Evolutionary conservation across 2,329 filamentous ascomycete species (phyloP), one percentile per base, ranked within the genome.

Genomic region (Diaporthe longicolla): DNA sequence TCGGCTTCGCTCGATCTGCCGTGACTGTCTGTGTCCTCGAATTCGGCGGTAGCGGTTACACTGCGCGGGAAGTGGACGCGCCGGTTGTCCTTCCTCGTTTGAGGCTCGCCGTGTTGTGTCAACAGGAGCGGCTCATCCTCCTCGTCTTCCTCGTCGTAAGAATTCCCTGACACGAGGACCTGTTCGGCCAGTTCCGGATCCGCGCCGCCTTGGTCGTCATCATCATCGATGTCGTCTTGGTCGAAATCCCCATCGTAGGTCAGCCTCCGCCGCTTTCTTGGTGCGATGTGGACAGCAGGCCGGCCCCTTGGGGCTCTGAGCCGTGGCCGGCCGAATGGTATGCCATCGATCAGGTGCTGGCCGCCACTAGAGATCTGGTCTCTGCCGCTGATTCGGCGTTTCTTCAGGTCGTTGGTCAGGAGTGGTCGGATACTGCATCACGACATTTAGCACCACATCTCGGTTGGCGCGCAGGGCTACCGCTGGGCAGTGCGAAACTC

Each of bases 291-390:
- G 52, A 97, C 85, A 0, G 88, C 81, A 0, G 95, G 95, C 61
- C 95, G 89, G 73, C 87, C 87, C 10, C 87, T 86, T 0, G 89
- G 86, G 1, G 84, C 79, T 78, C 89, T 89, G 11, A 96, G 84
- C 79, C 91, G 91, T 0, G 93, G 92, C 74, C 93, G 89, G 3
- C 96, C 95, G 81, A 96, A 98, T 0, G 95, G 90, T 26, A 98
- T 87, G 4, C 96, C 95, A 81, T 98, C 96, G 15, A 97, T 88
- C 8, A 98, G 87, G 80, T 95, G 95, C 77, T 88, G 92, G 5
- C 96, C 95, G 81, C 94, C 93, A 2, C 85, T 79, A 0, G 93
- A 91, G 70, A 98, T 97, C 82, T 98, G 95, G 76, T 93, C 87
- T 63, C 96, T 91, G 35, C 96, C 95, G 73, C 91, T 92, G 15